phyloP scores from a whole-genome alignment of 805 yeast species.

The Candida caryicola region DNA sequence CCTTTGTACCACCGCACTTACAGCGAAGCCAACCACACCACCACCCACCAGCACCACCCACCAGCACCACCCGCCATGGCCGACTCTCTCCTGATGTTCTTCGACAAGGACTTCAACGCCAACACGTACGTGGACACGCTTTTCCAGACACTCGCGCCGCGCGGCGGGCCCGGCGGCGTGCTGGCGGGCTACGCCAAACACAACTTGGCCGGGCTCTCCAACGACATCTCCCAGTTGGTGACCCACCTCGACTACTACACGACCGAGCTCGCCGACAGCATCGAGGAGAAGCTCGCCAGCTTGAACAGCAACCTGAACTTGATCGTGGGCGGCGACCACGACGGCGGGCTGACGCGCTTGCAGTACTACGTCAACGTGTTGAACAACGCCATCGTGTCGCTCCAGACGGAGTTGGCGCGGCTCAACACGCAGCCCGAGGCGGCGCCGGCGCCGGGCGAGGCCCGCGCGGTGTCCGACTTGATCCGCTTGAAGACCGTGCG shows the following conservation, averaged over 20 bases:
- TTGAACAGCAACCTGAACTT: slow-evolving; percentile 35
- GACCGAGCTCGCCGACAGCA: slow-evolving; percentile 52
- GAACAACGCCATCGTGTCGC: slow-evolving; percentile 53
- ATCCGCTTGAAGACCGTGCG: slow-evolving; percentile 45
- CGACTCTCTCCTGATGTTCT: slow-evolving; percentile 61
- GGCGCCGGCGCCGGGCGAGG: not conserved
- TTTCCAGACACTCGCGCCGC: slow-evolving; percentile 40
- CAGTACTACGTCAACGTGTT: slow-evolving; percentile 66
- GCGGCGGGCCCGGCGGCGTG: slow-evolving; percentile 17
- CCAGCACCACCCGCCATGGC: not conserved
- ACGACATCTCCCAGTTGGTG: slow-evolving; percentile 48
- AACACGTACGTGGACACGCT: slow-evolving; percentile 64
- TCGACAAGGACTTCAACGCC: slow-evolving; percentile 64
- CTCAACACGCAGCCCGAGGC: slow-evolving; percentile 11
- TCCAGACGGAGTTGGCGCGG: slow-evolving; percentile 33
- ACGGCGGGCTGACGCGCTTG: slow-evolving; percentile 36
- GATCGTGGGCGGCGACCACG: slow-evolving; percentile 45
- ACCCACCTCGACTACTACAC: slow-evolving; percentile 63
- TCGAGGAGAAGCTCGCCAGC: slow-evolving; percentile 48
- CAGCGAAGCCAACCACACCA: no score
- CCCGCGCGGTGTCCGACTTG: slow-evolving; percentile 32
- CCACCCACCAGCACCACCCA: no score
- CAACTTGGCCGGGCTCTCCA: slow-evolving; percentile 41
- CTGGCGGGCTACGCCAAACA: slow-evolving; percentile 11
- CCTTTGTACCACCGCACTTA: no score